phyloP scores from a whole-genome alignment of 2,329 filamentous ascomycete genomes.

The Arthrocladium fulminans region DNA sequence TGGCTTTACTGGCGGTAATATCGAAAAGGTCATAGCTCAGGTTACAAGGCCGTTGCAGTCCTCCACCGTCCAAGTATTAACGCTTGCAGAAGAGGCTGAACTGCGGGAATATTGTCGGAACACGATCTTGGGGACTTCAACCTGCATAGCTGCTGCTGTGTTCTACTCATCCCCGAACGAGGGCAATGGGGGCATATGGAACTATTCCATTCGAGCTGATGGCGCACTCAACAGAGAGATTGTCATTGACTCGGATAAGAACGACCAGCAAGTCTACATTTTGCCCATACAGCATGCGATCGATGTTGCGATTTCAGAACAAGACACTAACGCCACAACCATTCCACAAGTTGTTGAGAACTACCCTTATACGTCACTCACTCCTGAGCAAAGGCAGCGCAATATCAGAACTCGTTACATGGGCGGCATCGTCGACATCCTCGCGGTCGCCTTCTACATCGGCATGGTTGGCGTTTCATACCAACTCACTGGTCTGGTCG shows the following conservation, averaged over 20 bases:
- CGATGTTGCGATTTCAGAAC: constrained; percentile 55
- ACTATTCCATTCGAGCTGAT: constrained; percentile 75
- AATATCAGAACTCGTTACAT: constrained; percentile 63
- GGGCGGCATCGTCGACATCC: constrained; percentile 61
- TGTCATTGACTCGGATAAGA: constrained; percentile 54
- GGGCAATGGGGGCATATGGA: constrained; percentile 62
- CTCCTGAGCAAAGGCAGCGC: constrained; percentile 55
- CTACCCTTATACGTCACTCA: constrained; percentile 68
- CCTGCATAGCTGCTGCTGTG: constrained; percentile 64
- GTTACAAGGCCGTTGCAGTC: constrained; percentile 51
- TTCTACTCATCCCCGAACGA: constrained; percentile 69
- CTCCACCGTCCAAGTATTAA: constrained; percentile 48
- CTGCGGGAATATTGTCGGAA: constrained; percentile 56
- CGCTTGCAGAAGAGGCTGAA: constrained; percentile 47
- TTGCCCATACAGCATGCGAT: constrained; percentile 72
- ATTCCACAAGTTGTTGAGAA: constrained; percentile 45
- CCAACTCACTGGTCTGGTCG: constrained; percentile 77
- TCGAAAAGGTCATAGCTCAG: constrained; percentile 59
- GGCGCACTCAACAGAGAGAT: constrained; percentile 59
- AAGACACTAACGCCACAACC: constrained; percentile 31
- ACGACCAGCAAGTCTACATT: constrained; percentile 68
- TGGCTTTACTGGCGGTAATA: constrained; percentile 58
- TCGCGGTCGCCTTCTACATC: constrained; percentile 71
- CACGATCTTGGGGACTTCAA: constrained; percentile 56
- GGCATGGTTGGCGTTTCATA: constrained; percentile 75